Percentiles rank a stretch among this genome's conserved stretches.
Conservation (phyloP, 2,329 filamentous ascomycete species). For the Proliferodiscus dingleyae region DNA sequence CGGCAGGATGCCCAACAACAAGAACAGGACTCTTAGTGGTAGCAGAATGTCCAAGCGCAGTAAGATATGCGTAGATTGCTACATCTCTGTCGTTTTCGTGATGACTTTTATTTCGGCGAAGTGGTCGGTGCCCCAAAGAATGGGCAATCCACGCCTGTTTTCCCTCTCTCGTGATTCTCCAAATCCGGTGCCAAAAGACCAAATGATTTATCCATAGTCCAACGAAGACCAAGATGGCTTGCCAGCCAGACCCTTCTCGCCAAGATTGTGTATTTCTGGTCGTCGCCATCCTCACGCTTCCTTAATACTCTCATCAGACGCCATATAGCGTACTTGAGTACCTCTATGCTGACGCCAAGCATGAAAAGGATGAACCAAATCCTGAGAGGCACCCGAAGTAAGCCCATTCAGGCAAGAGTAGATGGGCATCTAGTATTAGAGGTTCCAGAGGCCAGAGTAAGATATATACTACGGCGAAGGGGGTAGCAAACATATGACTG, state of each 20-base stretch:
- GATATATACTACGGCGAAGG: slow-evolving; percentile 6
- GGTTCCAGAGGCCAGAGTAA: slow-evolving; percentile 4
- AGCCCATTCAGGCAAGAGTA: slow-evolving; percentile 6
- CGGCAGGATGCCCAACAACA: no score
- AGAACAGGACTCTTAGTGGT: no score
- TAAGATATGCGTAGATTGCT: no score
- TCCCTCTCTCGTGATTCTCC: slow-evolving; percentile 1
- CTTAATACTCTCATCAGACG: slow-evolving; percentile 8
- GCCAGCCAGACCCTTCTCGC: slow-evolving; percentile 2
- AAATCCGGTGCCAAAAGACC: no score
- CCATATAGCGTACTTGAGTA: slow-evolving; percentile 7
- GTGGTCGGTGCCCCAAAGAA: no score
- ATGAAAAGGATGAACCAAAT: slow-evolving; percentile 8
- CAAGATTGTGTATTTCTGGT: slow-evolving; percentile 7
- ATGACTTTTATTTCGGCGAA: no score
- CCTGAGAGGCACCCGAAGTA: slow-evolving; percentile 3
- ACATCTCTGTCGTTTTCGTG: no score
- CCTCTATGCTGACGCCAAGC: slow-evolving; percentile 9
- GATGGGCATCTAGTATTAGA: slow-evolving; percentile 7
- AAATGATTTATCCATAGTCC: slow-evolving; percentile 4
- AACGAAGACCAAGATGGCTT: neutral
- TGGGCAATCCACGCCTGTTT: neutral
- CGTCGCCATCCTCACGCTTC: slow-evolving; percentile 8
- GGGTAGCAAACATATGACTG: slow-evolving; percentile 6
- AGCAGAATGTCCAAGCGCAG: no score